A percentile compares a stretch with the other conserved stretches of the same genome.
phyloP scores from a whole-genome alignment of 192 early-diverging fungal species.

The Irineochytrium annulatum region DNA sequence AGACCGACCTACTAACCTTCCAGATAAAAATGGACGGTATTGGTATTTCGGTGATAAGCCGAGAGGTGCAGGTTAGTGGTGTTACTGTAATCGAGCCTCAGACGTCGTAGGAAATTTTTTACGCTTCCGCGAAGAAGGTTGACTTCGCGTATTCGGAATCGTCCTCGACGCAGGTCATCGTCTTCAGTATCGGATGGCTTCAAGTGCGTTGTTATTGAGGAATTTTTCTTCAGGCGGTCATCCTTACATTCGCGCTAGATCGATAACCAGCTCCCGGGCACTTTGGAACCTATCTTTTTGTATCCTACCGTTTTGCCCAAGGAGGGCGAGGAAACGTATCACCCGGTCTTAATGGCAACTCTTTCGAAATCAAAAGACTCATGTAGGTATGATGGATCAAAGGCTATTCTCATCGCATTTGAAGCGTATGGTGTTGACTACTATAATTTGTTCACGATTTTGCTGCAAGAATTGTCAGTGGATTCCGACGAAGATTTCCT shows the following conservation, averaged over 20 bases:
- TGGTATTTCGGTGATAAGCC: slow-evolving; percentile 85
- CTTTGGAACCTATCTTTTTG: slow-evolving; percentile 84
- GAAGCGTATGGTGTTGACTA: slow-evolving; percentile 90
- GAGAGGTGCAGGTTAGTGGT: slow-evolving; percentile 52
- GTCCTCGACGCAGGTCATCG: slow-evolving; percentile 72
- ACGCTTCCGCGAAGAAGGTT: slow-evolving; percentile 72
- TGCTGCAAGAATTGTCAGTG: slow-evolving; percentile 90
- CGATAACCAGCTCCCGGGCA: slow-evolving; percentile 91
- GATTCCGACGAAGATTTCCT: slow-evolving; percentile 94
- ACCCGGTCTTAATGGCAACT: slow-evolving; percentile 55
- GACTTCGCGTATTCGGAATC: slow-evolving; percentile 78
- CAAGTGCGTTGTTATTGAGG: slow-evolving; percentile 41
- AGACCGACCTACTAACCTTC: slow-evolving; percentile 50
- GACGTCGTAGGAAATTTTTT: slow-evolving; percentile 69
- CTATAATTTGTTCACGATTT: slow-evolving; percentile 87
- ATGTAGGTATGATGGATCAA: too few species aligned
- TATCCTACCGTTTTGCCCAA: slow-evolving; percentile 87
- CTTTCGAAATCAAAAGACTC: slow-evolving; percentile 86
- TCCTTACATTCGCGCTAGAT: slow-evolving; percentile 52
- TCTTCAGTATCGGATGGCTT: slow-evolving; percentile 81
- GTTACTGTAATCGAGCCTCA: background rate
- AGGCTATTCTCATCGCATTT: slow-evolving; percentile 19
- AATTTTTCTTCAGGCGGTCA: background rate
- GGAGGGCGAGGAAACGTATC: slow-evolving; percentile 62
- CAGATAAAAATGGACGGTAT: slow-evolving; percentile 79